Base-by-base conservation (phyloP, 805 yeast species). In the Suhomyces sp. region DNA sequence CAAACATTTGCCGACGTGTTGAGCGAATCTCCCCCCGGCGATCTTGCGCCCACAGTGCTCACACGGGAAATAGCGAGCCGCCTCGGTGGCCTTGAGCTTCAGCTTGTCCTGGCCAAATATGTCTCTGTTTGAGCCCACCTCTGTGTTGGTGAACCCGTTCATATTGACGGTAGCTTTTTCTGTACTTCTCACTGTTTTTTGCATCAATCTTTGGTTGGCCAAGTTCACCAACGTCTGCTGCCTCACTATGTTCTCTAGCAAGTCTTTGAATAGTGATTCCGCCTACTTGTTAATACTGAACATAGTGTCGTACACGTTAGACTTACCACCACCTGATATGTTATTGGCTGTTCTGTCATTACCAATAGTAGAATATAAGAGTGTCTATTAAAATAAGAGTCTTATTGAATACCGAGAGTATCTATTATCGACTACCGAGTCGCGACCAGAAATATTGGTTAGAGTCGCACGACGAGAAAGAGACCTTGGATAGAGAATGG, bases 11-110 rank as follows among this genome's bases (percentile, higher is more conserved):
- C 91, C 96, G 29, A 93, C 78, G 70, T 93, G 99, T 42, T 89
- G 91, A 2, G 98, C 97, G 76, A 90, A 92, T 54, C 99, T 75
- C 38, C 89, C 87, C 0, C 96, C 97, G 0, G 97, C 93, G 6
- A 93, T 87, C 62, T 86, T 90, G 52, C 99, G 77, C 17, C 83
- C 85, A 69, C 99, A 93, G 59, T 88, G 87, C 4, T 79, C 78
- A 70, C 99, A 93, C 52, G 76, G 81, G 61, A 90, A 89, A 67
- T 91, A 90, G 50, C 79, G 68, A 1, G 76, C 71, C 15, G 79
- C 65, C 45, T 84, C 90, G 5, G 69, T 60, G 12, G 66, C 59
- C 55, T 74, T 74, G 48, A 73, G 59, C 46, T 79, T 77, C 13
- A 60, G 59, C 57, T 77, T 78, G 49, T 79, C 84, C 53, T 79